Conservation (phyloP, 306 rosid genomes). For the Malus orientalis region DNA sequence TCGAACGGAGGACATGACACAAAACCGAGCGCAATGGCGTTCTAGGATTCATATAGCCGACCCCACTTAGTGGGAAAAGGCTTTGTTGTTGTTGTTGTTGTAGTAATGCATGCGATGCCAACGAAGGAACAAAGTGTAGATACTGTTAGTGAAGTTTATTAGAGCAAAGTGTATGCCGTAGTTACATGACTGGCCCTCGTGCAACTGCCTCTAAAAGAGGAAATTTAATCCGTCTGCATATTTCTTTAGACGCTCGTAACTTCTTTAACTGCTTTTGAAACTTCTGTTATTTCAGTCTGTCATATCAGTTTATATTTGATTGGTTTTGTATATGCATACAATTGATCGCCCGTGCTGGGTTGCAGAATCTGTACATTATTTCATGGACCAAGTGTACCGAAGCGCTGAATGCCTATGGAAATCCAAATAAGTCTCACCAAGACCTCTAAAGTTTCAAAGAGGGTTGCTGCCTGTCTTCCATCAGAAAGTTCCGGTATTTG, state of each 20-base stretch:
- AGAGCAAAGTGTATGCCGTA: background rate
- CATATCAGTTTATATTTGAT: background rate
- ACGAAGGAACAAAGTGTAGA: background rate
- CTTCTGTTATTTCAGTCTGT: background rate
- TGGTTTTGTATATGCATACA: background rate
- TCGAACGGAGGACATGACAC: too few relatives aligned
- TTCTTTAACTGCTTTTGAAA: background rate
- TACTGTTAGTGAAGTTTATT: background rate
- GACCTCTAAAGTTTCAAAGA: background rate
- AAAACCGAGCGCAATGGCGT: too few relatives aligned
- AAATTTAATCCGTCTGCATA: background rate
- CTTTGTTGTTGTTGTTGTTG: too few relatives aligned
- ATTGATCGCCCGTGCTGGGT: background rate
- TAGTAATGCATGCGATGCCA: background rate
- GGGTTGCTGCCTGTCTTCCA: background rate
- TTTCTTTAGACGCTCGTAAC: background rate
- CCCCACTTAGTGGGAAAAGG: too few relatives aligned
- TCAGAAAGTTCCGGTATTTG: background rate
- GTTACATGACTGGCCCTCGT: background rate
- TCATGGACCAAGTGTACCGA: slow-evolving; percentile 6
- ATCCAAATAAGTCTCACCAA: background rate
- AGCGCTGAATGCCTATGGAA: slow-evolving; percentile 3
- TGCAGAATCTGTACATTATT: slow-evolving; percentile 11
- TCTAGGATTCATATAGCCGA: too few relatives aligned
- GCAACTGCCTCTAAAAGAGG: background rate